Percentiles rank a stretch among this genome's conserved stretches.
Conservation (phyloP, 192 early-diverging fungal genomes). For the Coemansia sp. region DNA sequence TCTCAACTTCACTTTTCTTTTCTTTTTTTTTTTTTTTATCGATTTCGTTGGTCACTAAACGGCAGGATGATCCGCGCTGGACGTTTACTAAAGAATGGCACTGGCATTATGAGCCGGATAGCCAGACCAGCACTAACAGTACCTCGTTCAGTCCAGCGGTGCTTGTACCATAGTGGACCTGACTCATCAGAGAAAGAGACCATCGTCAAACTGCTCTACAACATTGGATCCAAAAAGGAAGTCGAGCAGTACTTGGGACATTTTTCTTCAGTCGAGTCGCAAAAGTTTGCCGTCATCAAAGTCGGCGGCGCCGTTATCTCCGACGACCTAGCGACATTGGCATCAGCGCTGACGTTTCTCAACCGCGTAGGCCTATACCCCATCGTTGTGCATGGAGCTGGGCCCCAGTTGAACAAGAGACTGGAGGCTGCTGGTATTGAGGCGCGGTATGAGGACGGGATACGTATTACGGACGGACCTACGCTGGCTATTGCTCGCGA, state of each 20-base stretch:
- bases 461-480: constrained; percentile 93
- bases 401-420: constrained; percentile 92
- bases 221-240: constrained; percentile 98
- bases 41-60: constrained; percentile 3
- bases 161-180: constrained; percentile 36
- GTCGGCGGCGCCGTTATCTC: constrained; percentile 96
- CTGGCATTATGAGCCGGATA: constrained; percentile 37
- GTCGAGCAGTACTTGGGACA: constrained; percentile 97
- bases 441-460: constrained; percentile 96
- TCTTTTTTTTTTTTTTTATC: constrained; percentile 17
- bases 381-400: constrained; percentile 97
- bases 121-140: constrained; percentile 5
- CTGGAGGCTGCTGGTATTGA: constrained; percentile 92
- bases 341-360: constrained; percentile 94
- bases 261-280: constrained; percentile 96
- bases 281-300: constrained; percentile 99
- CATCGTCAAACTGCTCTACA: constrained; percentile 89
- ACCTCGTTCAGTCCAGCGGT: constrained; percentile 5
- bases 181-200: constrained; percentile 72
- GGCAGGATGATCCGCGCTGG: constrained; percentile 40
- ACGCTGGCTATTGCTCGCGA: constrained; percentile 93
- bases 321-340: constrained; percentile 92
- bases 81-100: constrained; percentile 37
- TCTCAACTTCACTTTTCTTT: not conserved
- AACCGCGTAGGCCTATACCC: constrained; percentile 97